Conservation (phyloP, 2,329 filamentous ascomycete genomes). For the Calycina herbarum region DNA sequence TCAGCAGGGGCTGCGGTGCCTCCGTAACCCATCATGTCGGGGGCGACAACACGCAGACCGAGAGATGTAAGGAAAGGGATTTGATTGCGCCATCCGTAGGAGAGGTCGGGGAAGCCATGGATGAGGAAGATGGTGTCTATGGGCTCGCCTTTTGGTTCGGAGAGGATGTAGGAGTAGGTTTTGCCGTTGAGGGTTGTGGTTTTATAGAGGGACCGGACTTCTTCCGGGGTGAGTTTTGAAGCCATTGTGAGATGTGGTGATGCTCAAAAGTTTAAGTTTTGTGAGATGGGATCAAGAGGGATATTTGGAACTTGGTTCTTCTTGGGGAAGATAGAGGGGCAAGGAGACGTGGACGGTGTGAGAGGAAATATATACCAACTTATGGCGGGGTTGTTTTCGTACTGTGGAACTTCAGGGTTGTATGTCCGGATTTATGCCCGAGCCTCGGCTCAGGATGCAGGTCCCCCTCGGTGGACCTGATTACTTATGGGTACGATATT, state of each 20-base stretch:
- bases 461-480: background rate
- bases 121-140: slow-evolving; percentile 51
- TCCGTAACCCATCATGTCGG: slow-evolving; percentile 80
- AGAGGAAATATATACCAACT: background rate
- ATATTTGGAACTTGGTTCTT: no score
- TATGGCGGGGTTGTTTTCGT: background rate
- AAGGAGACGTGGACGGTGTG: background rate
- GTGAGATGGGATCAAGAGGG: no score
- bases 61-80: slow-evolving; percentile 73
- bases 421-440: background rate
- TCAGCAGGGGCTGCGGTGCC: slow-evolving; percentile 68
- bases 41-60: slow-evolving; percentile 76
- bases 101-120: slow-evolving; percentile 76
- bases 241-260: slow-evolving; percentile 44
- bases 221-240: slow-evolving; percentile 65
- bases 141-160: slow-evolving; percentile 47
- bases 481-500: background rate
- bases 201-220: slow-evolving; percentile 65
- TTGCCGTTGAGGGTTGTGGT: slow-evolving; percentile 65
- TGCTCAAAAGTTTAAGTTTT: no score
- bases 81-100: slow-evolving; percentile 86
- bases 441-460: background rate
- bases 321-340: no score
- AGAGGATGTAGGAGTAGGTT: slow-evolving; percentile 67
- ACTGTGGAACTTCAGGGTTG: background rate